Percentiles rank a stretch among this genome's conserved stretches.
phyloP scores from a whole-genome alignment of 176 grass and related monocot genomes.

The Aegilops bicornis region DNA sequence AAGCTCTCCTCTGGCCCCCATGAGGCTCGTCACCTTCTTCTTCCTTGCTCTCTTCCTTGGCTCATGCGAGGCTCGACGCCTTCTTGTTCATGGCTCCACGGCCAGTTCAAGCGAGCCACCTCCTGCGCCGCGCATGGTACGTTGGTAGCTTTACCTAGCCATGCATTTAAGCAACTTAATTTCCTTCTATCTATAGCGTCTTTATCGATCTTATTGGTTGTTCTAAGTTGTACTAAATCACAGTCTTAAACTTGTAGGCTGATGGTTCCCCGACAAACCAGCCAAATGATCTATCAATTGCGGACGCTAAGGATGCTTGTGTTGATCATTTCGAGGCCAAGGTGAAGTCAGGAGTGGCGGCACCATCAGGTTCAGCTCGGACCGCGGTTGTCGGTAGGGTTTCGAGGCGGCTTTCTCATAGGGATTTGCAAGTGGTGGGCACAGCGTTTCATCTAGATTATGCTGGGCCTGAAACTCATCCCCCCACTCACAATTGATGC shows the following conservation, averaged over 20 bases:
- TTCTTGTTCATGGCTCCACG: constrained; percentile 11
- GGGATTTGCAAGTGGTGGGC: constrained; percentile 4
- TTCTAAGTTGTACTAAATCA: neutral
- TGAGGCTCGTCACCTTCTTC: constrained; percentile 39
- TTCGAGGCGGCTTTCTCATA: constrained; percentile 8
- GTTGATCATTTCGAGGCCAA: neutral
- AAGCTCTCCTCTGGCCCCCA: neutral
- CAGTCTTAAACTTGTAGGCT: neutral
- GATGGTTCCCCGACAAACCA: neutral
- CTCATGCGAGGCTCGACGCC: constrained; percentile 42
- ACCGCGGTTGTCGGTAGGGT: neutral
- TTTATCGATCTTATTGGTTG: neutral
- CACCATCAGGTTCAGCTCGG: constrained; percentile 1
- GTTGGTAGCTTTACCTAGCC: constrained; percentile 28
- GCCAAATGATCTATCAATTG: neutral
- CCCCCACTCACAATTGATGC: constrained; percentile 76
- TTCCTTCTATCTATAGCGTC: neutral
- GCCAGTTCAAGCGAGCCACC: neutral
- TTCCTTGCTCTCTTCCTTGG: constrained; percentile 33
- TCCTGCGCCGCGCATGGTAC: constrained; percentile 45
- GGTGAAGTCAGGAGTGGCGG: neutral
- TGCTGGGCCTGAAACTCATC: constrained; percentile 55
- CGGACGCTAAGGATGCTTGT: neutral
- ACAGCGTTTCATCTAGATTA: constrained; percentile 77
- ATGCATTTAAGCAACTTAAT: neutral